Evolutionary conservation across 306 rosid genomes (phyloP), one percentile per base, ranked within the genome.

Genomic region (Inga leiocalycina): DNA sequence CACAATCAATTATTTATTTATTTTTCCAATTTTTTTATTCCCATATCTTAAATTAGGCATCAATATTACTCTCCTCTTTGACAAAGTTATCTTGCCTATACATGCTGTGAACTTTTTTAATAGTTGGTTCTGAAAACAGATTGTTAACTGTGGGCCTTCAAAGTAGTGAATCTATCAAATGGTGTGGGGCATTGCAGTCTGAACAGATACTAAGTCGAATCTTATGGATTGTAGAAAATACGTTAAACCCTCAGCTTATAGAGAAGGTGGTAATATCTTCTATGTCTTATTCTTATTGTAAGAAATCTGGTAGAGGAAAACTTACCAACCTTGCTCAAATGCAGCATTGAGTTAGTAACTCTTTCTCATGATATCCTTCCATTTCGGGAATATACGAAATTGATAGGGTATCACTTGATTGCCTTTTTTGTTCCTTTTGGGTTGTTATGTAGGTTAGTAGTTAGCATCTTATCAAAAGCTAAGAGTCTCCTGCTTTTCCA

Each of bases 221-320:
- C 80, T 84, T 96, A 74, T 96, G 99, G 99, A 84, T 96, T 66
- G 88, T 87, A 14, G 99, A 96, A 90, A 93, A 96, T 87, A 92
- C 96, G 30, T 81, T 96, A 77, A 92, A 91, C 82, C 85, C 73
- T 77, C 96, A 87, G 81, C 99, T 96, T 85, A 85, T 92, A 24
- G 98, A 93, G 84, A 96, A 95, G 99, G 99, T 95, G 79, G 19
- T 54, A 44, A 81, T 37, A 79, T 32, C 64, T 24, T 78, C 41
- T 81, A 57, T 61, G 13, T 32, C 8, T 72, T 72, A 45, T 74
- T 78, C 14, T 68, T 64, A 56, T 78, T 68, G 30, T 13, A 45
- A 24, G 12, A 70, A 74, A 19, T 68, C 48, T 22, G 5, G 54
- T 68, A 41, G 24, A 44, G 59, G 27, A 52, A 71, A 20, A 48